These are phyloP conservation scores for Pyricularia sp. DNA, from an alignment of 2,329 filamentous ascomycete species.

Conservation along the genomic window DNA sequence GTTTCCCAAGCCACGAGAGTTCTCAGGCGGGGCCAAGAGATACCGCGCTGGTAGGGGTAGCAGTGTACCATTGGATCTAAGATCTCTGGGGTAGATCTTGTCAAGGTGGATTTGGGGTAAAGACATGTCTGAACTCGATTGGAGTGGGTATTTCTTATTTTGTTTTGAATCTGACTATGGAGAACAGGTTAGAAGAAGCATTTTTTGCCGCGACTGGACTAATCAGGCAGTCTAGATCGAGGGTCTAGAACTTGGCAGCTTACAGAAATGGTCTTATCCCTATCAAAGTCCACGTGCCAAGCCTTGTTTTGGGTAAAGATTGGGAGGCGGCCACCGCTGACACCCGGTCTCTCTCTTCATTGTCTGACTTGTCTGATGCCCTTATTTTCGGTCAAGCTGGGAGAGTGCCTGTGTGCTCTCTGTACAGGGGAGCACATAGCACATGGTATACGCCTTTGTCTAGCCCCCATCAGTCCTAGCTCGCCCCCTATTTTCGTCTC, in stretches of 20 bases:
- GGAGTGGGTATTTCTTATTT: not conserved
- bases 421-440: not conserved
- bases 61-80: conserved; percentile 84
- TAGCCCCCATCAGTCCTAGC: not conserved
- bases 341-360: not conserved
- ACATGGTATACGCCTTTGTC: not conserved
- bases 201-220: not conserved
- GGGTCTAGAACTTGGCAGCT: not conserved
- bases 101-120: not conserved
- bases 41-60: conserved; percentile 90
- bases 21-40: conserved; percentile 61
- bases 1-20: conserved; percentile 78
- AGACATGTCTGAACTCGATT: not conserved
- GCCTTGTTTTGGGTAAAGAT: not conserved
- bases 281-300: not conserved
- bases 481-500: not conserved
- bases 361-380: not conserved
- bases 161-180: not conserved
- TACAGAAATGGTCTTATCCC: not conserved
- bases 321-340: not conserved
- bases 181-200: not conserved
- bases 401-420: not conserved
- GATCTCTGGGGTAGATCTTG: conserved; percentile 28
- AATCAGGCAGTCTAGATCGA: not conserved
- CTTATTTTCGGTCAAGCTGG: not conserved